phyloP scores from a whole-genome alignment of 2,329 filamentous ascomycete genomes.

The Bipolaris cookei region DNA sequence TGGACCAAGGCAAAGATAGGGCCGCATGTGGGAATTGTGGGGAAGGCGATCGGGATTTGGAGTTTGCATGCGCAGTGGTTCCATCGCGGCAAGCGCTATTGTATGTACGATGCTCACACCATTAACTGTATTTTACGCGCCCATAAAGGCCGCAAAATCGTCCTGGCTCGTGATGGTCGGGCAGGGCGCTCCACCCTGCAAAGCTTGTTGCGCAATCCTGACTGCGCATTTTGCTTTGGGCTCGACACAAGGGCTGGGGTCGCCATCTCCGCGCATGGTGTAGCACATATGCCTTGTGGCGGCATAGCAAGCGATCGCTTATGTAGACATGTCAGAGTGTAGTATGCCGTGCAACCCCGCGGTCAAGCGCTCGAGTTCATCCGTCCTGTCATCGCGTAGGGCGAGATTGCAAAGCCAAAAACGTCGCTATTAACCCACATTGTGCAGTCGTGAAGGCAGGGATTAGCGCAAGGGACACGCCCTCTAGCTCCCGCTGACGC shows the following conservation, averaged over 20 bases:
- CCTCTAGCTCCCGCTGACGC: conserved; percentile 23
- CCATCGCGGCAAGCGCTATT: conserved; percentile 23
- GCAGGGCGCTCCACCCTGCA: conserved; percentile 5
- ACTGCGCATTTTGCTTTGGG: not conserved
- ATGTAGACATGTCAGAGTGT: conserved; percentile 3
- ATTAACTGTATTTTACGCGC: conserved; percentile 36
- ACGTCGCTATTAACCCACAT: conserved; percentile 23
- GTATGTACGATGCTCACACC: conserved; percentile 29
- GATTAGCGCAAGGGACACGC: conserved; percentile 23
- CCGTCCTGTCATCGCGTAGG: conserved; percentile 8
- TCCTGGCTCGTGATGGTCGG: conserved; percentile 14
- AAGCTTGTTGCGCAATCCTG: not conserved
- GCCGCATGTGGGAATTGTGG: conserved; percentile 5
- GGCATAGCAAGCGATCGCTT: not conserved
- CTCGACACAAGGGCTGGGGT: not conserved
- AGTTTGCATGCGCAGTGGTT: conserved; percentile 7
- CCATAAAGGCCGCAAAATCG: conserved; percentile 31
- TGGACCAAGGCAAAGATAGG: not conserved
- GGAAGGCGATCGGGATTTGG: conserved; percentile 3
- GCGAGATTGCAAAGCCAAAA: conserved; percentile 25
- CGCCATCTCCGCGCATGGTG: not conserved
- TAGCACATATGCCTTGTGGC: not conserved
- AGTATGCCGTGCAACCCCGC: conserved; percentile 15
- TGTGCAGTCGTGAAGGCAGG: conserved; percentile 12
- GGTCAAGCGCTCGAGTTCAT: conserved; percentile 1